Evolutionary conservation across 2,329 filamentous ascomycete genomes (phyloP).

Genomic region (Lachnellula subtilissima): DNA sequence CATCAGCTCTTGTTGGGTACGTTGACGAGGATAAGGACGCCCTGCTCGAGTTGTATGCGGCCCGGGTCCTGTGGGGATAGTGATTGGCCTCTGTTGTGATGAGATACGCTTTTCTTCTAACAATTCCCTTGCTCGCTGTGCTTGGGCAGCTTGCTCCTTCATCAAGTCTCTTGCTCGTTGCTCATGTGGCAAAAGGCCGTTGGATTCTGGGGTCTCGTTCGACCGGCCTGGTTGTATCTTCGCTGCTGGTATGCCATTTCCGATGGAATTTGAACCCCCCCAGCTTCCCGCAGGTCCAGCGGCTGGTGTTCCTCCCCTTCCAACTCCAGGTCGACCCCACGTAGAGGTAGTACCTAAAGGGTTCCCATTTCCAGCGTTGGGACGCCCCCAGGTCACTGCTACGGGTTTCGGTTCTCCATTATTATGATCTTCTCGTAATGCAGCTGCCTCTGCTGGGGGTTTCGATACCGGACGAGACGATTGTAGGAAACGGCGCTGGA

Average conservation of each 20-base stretch:
- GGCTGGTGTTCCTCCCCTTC: slow-evolving; percentile 5
- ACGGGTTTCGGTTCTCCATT: background rate
- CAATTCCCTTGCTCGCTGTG: slow-evolving; percentile 5
- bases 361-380: slow-evolving; percentile 5
- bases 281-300: slow-evolving; percentile 2
- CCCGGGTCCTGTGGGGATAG: slow-evolving; percentile 19
- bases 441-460: slow-evolving; percentile 21
- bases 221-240: background rate
- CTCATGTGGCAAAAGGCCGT: slow-evolving; percentile 25
- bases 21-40: slow-evolving; percentile 12
- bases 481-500: slow-evolving; percentile 31
- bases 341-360: background rate
- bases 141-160: slow-evolving; percentile 4
- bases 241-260: background rate
- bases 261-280: background rate
- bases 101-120: slow-evolving; percentile 1
- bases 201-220: background rate
- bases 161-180: slow-evolving; percentile 23
- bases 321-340: slow-evolving; percentile 15
- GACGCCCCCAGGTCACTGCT: slow-evolving; percentile 12
- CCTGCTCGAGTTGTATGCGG: slow-evolving; percentile 24
- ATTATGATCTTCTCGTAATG: slow-evolving; percentile 8
- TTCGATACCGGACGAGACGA: slow-evolving; percentile 24
- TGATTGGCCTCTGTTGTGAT: slow-evolving; percentile 11
- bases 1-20: slow-evolving; percentile 5